Base-by-base conservation (phyloP, 2,329 filamentous ascomycete species). In the Epichloe typhina region DNA sequence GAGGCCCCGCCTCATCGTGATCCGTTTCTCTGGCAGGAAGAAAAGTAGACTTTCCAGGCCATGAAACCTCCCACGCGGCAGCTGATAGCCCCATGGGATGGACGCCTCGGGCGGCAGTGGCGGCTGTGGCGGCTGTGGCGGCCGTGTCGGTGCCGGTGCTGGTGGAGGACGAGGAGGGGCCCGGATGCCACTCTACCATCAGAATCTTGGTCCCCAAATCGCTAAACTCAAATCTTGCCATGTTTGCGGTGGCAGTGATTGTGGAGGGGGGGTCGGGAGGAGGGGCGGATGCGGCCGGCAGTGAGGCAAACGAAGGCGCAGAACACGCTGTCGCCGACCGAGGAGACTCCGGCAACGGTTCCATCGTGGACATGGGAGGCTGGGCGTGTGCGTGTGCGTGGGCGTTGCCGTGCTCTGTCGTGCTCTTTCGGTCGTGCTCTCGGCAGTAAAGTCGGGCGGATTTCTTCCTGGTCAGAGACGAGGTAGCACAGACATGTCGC, bases 191-290 rank as follows among this genome's bases (percentile, higher is more conserved):
- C 66, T 95, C 88, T 39, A 95, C 83, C 88, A 95, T 93, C 59
- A 95, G 72, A 55, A 95, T 83, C 71, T 95, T 95, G 55, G 88
- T 94, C 40, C 88, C 88, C 56, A 90, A 84, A 60, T 88, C 87
- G 47, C 81, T 84, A 64, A 95, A 94, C 65, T 95, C 89, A 67
- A 94, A 95, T 53, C 89, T 83, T 44, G 88, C 73, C 67, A 53
- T 71, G 69, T 59, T 75, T 66, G 59, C 57, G 31, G 60, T 61
- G 26, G 54, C 50, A 36, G 58, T 56, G 37, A 51, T 45, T 23
- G 52, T 48, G 15, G 50, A 21, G 35, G 50, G 40, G 45, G 52
- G 33, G 46, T 41, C 50, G 33, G 42, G 51, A 19, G 42, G 51
- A 23, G 45, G 11, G 43, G 52, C 40, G 31, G 49, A 45, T 15